Evolutionary conservation across 108 stramenopile genomes (phyloP).

Genomic region (Mediolabrus comicus): DNA sequence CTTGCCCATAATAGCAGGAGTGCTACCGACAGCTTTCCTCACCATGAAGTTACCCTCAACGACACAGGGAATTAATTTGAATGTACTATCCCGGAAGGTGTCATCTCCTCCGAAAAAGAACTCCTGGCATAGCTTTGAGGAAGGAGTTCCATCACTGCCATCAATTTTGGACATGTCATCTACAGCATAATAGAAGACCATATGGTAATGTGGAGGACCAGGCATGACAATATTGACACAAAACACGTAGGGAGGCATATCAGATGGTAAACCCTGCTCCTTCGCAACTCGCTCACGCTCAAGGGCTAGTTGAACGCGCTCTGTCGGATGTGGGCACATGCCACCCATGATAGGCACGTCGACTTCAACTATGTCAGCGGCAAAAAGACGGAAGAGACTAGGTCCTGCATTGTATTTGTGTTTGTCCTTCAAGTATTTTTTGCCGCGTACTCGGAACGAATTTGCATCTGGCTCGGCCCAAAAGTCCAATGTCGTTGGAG

Average conservation of each 20-base stretch:
- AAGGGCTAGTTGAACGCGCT: slow-evolving; percentile 83
- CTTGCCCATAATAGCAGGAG: slow-evolving; percentile 92
- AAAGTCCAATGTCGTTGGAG: slow-evolving; percentile 24
- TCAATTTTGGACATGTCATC: slow-evolving; percentile 78
- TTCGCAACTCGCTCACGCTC: slow-evolving; percentile 47
- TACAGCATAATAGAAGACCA: slow-evolving; percentile 84
- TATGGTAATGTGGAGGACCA: slow-evolving; percentile 77
- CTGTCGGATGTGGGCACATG: slow-evolving; percentile 77
- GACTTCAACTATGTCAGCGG: slow-evolving; percentile 78
- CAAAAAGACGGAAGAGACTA: slow-evolving; percentile 81
- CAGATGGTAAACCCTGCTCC: slow-evolving; percentile 36
- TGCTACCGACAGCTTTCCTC: slow-evolving; percentile 85
- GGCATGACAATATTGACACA: slow-evolving; percentile 78
- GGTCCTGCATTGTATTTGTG: slow-evolving; percentile 80
- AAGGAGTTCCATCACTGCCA: slow-evolving; percentile 70
- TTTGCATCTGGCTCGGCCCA: slow-evolving; percentile 90
- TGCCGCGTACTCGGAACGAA: slow-evolving; percentile 87
- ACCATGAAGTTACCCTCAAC: slow-evolving; percentile 94
- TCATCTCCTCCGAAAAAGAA: slow-evolving; percentile 82
- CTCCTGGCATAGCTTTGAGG: slow-evolving; percentile 68
- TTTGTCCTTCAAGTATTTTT: slow-evolving; percentile 69
- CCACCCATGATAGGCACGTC: slow-evolving; percentile 70
- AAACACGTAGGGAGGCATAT: slow-evolving; percentile 81
- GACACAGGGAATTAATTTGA: slow-evolving; percentile 93
- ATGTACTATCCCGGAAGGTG: slow-evolving; percentile 77